Evolutionary conservation across 75 land plant species (phyloP), one percentile per base, ranked within the genome.

Genomic region (Cupressus sempervirens): DNA sequence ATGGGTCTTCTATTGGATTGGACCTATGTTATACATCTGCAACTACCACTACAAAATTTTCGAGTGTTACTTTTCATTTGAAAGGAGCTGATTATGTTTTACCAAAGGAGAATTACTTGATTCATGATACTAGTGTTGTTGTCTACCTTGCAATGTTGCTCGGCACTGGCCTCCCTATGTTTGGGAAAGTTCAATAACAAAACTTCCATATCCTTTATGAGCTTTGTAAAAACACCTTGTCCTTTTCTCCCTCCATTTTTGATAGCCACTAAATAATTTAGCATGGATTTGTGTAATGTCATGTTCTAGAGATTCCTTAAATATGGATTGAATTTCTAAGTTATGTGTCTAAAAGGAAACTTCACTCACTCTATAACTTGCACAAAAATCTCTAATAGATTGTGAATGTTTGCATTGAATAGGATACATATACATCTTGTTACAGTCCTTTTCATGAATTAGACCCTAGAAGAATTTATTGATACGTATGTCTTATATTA

Each of bases 101-200:
- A 41, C 77, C 85, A 45, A 50, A 77, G 80, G 74, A 70, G 50
- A 90, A 90, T 70, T 52, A 75, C 20, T 90, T 90, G 67, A 15
- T 92, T 23, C 85, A 81, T 52, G 76, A 72, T 56, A 77, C 86
- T 7, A 84, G 82, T 34, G 65, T 32, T n/a, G 14, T 58, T 29
- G 67, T 84, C 3, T 91, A 91, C 82, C 81, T 91, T 15, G 92
- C 89, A 6, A 75, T 87, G 70, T 70, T 83, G 41, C n/a, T 48
- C 23, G 58, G 54, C 67, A 81, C 65, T 7, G 83, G 62, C 13
- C 53, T 86, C 30, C 41, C 84, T 4, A 91, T 91, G 76, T 86
- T 85, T 35, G 92, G 92, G 30, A 91, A 88, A 77, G 36, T 90
- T 3, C 89, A 85, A 41, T 91, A 91, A 76, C 89, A 85, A 83